Evolutionary conservation across 2,329 filamentous ascomycete genomes (phyloP), one percentile per base, ranked within the genome.

Genomic region (Chaetomium strumarium): DNA sequence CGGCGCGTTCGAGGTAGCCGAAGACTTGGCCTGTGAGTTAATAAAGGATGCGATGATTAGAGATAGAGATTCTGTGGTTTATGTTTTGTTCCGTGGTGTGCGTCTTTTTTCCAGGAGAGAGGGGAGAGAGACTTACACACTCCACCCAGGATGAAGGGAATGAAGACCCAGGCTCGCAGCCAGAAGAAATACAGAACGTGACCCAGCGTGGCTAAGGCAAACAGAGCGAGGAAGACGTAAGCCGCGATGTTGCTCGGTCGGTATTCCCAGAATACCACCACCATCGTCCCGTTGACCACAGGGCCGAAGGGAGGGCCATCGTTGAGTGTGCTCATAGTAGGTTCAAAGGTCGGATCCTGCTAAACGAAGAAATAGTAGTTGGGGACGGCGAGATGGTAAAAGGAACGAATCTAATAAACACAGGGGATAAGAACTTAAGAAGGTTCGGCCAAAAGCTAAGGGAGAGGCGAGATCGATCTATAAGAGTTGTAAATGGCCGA

Each of bases 21-120:
- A 69, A 64, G 0, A 68, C 58, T 52, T 74, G 64, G 55, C 75
- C 73, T 67, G 63, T 59, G 30, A 36, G n/a, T 17, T n/a, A n/a
- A n/a, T n/a, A n/a, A n/a, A 20, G 50, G 46, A 29, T 14, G 20
- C 7, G 24, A 7, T 24, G 4, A 7, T 24, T 24, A 24, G 24
- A 20, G n/a, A n/a, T n/a, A n/a, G n/a, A n/a, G n/a, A n/a, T n/a
- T n/a, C n/a, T n/a, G n/a, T n/a, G n/a, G n/a, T n/a, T n/a, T n/a
- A n/a, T n/a, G n/a, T n/a, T n/a, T n/a, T n/a, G n/a, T n/a, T 16
- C 43, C 9, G 19, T 19, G 31, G n/a, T 14, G 13, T 19, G 16
- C 19, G 41, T 24, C 9, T n/a, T n/a, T n/a, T n/a, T n/a, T n/a
- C n/a, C n/a, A n/a, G n/a, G n/a, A n/a, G n/a, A n/a, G n/a, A n/a